Base-by-base conservation (phyloP, 495 filamentous ascomycete species). In the Xanthoparmelia taractica region DNA sequence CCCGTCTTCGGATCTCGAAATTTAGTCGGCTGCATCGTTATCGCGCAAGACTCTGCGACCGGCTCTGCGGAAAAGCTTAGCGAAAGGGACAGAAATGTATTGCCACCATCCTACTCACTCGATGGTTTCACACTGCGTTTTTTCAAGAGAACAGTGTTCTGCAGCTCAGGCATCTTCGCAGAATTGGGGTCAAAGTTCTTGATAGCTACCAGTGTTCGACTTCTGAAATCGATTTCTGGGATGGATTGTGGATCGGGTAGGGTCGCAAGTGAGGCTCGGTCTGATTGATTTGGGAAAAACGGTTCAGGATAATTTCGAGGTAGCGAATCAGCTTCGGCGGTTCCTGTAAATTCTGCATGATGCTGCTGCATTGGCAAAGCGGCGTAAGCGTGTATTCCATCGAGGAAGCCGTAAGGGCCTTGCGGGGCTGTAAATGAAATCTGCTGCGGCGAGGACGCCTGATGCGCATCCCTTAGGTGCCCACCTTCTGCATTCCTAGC, bases 1-100 rank as follows among this genome's bases (percentile, higher is more conserved):
- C 86, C 86, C 0, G 91, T 95, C 65, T 79, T 80, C 0, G 89
- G 87, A 68, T 96, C 90, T 41, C 84, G 79, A 72, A 90, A 94
- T 52, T 80, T 84, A 27, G 91, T 90, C 47, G 87, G 85, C 57
- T 88, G 82, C 66, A 85, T 85, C 12, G 91, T 94, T 73, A 96
- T 92, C 59, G 85, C 85, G 72, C 91, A 96, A 57, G 86, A 78
- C 57, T 82, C 71, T 73, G 80, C 71, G 70, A 72, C 70, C 61
- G 79, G 79, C 72, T 81, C 80, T 82, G 50, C 27, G 33, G n/a
- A 29, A 63, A 61, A 69, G 54, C 40, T 63, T 48, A 63, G 43
- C 25, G 58, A 55, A 58, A 47, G 52, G 38, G 41, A 36, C 41
- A 61, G 17, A 23, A 38, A 52, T 15, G 36, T 8, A 50, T 23